Conservation (phyloP, 179 eudicot genomes). For the Sideroxylon spinosum region DNA sequence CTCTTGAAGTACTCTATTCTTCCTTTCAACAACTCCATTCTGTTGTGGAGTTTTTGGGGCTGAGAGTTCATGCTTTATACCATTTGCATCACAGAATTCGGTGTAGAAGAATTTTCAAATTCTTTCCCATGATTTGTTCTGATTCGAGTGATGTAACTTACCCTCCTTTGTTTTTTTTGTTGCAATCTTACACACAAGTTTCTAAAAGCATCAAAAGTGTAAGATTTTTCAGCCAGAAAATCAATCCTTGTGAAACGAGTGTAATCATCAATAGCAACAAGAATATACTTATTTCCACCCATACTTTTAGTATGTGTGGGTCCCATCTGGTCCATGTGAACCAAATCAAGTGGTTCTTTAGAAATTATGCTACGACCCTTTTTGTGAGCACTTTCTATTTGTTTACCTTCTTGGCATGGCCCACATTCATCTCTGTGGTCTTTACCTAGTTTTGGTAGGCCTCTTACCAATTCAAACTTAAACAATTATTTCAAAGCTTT, state of each 20-base stretch:
- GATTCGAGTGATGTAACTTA: background rate
- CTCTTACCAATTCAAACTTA: no score
- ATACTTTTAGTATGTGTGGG: background rate
- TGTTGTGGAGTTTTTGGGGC: background rate
- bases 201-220: no score
- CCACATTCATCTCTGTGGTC: no score
- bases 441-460: no score
- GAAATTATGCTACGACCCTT: no score
- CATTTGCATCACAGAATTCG: background rate
- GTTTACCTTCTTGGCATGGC: no score
- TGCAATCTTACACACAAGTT: no score
- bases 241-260: no score
- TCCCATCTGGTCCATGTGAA: background rate
- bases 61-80: background rate
- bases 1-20: background rate
- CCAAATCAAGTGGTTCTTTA: background rate
- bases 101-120: background rate
- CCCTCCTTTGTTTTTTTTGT: no score
- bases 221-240: no score
- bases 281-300: background rate
- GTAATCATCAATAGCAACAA: background rate
- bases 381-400: no score
- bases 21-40: background rate
- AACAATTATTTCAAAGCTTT: no score
- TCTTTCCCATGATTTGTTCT: background rate